phyloP scores from a whole-genome alignment of 2,329 filamentous ascomycete species.

The Rhytidhysteron rufulum region DNA sequence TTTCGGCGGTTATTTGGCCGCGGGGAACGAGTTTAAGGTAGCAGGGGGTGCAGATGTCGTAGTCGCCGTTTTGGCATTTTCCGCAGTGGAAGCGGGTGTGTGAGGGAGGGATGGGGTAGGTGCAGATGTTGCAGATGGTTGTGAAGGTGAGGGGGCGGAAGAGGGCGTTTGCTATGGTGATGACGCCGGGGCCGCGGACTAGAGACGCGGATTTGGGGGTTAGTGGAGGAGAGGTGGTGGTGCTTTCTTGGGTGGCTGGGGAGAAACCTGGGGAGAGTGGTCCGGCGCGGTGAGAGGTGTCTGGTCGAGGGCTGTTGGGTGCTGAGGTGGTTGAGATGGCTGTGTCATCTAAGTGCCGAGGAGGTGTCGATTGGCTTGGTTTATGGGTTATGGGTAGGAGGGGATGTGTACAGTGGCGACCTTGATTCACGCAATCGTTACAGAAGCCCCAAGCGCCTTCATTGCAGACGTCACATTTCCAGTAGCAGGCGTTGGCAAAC shows the following conservation, averaged over 20 bases:
- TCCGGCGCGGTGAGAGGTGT: constrained; percentile 14
- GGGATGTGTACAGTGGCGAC: constrained; percentile 74
- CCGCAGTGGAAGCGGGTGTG: constrained; percentile 77
- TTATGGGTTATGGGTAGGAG: constrained; percentile 72
- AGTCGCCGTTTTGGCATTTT: constrained; percentile 73
- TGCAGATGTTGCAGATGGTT: constrained; percentile 76
- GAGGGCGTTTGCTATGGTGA: constrained; percentile 29
- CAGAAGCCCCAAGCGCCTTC: constrained; percentile 95
- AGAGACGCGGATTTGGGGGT: constrained; percentile 42
- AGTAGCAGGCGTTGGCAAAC: constrained; percentile 79
- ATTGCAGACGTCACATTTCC: constrained; percentile 84
- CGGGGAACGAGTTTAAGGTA: constrained; percentile 65
- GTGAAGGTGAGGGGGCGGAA: constrained; percentile 70
- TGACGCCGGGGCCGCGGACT: constrained; percentile 32
- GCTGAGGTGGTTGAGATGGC: constrained; percentile 6
- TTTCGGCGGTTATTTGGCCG: constrained; percentile 66
- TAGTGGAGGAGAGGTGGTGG: constrained; percentile 31
- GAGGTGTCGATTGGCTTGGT: constrained; percentile 15
- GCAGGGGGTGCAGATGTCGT: constrained; percentile 78
- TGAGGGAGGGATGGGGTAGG: constrained; percentile 64
- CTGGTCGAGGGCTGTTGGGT: constrained; percentile 7
- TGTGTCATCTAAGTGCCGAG: constrained; percentile 4
- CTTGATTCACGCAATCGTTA: constrained; percentile 79
- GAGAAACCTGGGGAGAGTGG: constrained; percentile 15
- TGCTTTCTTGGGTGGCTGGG: constrained; percentile 13